These are phyloP conservation scores for Beauveria varroae DNA, from an alignment of 2,329 filamentous ascomycete species.

Conservation along the genomic window DNA sequence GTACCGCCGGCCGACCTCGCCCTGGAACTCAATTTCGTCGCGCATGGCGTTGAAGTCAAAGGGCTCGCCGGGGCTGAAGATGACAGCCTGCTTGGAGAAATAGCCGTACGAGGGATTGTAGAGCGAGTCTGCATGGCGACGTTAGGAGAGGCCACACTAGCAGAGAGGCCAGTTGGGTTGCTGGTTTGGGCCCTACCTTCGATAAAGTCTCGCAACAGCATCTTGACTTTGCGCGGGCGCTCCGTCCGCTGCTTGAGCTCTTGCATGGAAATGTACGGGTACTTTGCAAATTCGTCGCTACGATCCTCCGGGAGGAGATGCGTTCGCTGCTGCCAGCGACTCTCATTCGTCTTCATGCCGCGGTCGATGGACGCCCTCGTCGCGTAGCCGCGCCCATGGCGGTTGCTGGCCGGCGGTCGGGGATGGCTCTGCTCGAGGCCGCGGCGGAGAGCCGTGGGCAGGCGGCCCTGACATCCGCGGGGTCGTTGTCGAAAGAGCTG, in stretches of 20 bases:
- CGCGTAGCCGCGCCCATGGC: constrained; percentile 17
- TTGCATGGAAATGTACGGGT: constrained; percentile 77
- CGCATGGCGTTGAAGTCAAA: constrained; percentile 78
- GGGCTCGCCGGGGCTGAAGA: constrained; percentile 86
- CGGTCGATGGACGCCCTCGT: constrained; percentile 25
- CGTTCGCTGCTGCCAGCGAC: constrained; percentile 79
- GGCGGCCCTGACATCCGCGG: constrained; percentile 24
- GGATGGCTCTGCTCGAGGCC: constrained; percentile 11
- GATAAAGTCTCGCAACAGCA: constrained; percentile 96
- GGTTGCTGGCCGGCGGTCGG: background rate
- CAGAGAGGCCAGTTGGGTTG: background rate
- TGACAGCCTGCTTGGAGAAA: constrained; percentile 92
- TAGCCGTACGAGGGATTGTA: constrained; percentile 95
- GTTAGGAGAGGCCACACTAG: too few species aligned
- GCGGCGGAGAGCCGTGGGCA: constrained; percentile 16
- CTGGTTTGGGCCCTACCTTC: constrained; percentile 53
- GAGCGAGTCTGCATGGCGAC: constrained; percentile 62
- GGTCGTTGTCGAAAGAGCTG: constrained; percentile 68
- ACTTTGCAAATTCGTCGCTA: constrained; percentile 70
- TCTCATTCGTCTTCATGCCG: constrained; percentile 49
- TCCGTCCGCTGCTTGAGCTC: constrained; percentile 66
- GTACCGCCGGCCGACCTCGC: constrained; percentile 69
- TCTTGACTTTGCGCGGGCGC: constrained; percentile 82
- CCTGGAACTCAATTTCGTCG: constrained; percentile 81
- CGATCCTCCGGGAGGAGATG: constrained; percentile 70